Percentiles rank a stretch among this genome's conserved stretches.
phyloP scores from a whole-genome alignment of 2,329 filamentous ascomycete genomes.

The Whalleya microplaca region DNA sequence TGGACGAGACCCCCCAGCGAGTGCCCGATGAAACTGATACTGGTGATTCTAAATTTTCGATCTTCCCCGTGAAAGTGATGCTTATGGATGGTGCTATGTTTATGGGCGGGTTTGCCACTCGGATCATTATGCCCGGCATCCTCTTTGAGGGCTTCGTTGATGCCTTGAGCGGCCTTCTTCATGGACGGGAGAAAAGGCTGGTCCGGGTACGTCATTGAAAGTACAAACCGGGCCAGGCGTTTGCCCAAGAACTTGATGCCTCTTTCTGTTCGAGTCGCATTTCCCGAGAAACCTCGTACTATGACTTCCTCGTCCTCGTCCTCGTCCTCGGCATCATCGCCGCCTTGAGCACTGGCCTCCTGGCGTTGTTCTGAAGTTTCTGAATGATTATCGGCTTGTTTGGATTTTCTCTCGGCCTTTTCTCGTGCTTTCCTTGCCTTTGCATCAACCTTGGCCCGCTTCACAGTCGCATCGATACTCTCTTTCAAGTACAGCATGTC shows the following conservation, averaged over 20 bases:
- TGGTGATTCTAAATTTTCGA: conserved; percentile 80
- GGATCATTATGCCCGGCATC: conserved; percentile 46
- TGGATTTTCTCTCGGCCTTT: conserved; percentile 40
- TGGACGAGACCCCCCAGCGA: conserved; percentile 89
- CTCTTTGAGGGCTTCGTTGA: conserved; percentile 44
- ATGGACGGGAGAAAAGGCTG: conserved; percentile 78
- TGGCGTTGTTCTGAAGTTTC: conserved; percentile 26
- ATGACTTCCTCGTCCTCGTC: conserved; percentile 84
- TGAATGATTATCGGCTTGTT: conserved; percentile 22
- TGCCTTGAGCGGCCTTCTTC: conserved; percentile 52
- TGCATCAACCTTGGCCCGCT: conserved; percentile 72
- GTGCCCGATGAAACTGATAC: conserved; percentile 93
- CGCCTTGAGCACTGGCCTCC: conserved; percentile 13
- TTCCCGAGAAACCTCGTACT: conserved; percentile 86
- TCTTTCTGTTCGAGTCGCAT: conserved; percentile 87
- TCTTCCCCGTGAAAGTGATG: conserved; percentile 39
- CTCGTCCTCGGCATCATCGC: conserved; percentile 58
- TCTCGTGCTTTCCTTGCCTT: conserved; percentile 61
- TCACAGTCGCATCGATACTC: conserved; percentile 85
- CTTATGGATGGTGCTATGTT: conserved; percentile 63
- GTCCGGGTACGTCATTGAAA: conserved; percentile 90
- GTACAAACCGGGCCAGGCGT: conserved; percentile 85
- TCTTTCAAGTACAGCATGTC: conserved; percentile 98
- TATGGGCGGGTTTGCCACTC: conserved; percentile 56
- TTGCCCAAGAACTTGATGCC: conserved; percentile 98